A percentile compares a stretch with the other conserved stretches of the same genome.
Evolutionary conservation across 208 protist species (phyloP).

Genomic region (Wallacemonas sp.): DNA sequence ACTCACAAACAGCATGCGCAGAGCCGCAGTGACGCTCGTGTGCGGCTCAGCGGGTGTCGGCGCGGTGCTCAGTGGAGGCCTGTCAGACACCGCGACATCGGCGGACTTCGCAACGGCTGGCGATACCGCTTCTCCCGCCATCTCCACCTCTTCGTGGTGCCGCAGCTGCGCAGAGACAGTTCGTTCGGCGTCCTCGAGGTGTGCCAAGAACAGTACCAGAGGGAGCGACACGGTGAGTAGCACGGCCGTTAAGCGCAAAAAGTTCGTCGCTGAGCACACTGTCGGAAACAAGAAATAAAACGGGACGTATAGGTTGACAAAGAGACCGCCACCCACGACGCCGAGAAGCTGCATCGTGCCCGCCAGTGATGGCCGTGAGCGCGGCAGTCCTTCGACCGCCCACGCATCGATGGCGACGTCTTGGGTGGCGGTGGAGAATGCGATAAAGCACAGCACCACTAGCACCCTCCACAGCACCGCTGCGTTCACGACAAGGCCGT

Average conservation of each 20-base stretch:
- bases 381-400: conserved; percentile 16
- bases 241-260: not conserved
- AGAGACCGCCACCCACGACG: not conserved
- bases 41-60: not conserved
- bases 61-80: too few relatives aligned
- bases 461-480: not conserved
- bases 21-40: not conserved
- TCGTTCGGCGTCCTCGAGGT: not conserved
- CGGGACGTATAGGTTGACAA: not conserved
- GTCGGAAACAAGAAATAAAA: not conserved
- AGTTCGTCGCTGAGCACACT: not conserved
- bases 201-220: not conserved
- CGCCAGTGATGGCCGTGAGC: not conserved
- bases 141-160: too few relatives aligned
- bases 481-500: not conserved
- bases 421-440: conserved; percentile 28
- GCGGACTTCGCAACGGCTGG: too few relatives aligned
- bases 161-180: not conserved
- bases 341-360: conserved; percentile 12
- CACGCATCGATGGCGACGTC: conserved; percentile 42
- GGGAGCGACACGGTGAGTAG: not conserved
- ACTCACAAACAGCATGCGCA: not conserved
- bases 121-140: too few relatives aligned
- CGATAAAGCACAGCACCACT: conserved; percentile 1
- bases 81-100: too few relatives aligned